Base-by-base conservation (phyloP, 352 stramenopile species). In the Globisporangium abappressorium region DNA sequence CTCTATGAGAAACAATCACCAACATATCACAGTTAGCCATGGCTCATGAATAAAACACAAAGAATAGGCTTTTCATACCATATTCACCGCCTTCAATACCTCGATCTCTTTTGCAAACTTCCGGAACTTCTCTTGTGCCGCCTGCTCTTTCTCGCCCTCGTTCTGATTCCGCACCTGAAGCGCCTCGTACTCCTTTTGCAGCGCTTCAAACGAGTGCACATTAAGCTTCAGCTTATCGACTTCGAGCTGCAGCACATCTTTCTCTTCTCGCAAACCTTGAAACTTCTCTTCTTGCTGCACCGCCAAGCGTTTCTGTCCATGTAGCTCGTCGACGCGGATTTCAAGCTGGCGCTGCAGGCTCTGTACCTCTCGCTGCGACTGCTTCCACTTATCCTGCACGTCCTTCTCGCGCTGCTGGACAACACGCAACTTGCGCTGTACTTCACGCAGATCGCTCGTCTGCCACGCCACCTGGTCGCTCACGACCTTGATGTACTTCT, bases 401-500 rank as follows among this genome's bases (percentile, higher is more conserved):
- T 75, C 68, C 33, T 71, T 65, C 51, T 91, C 80, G 33, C 73
- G 69, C 22, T 73, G 74, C 62, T 86, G 66, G 7, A 81, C 62
- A 5, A 70, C 38, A 3, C 68, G 69, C 28, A 90, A 70, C 56
- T 86, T 85, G 43, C 80, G 68, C 62, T 91, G 72, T 8, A 71
- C 59, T 43, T 89, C 81, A n/a, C 82, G 76, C 34, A 91, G 47
- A 51, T 89, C 78, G 34, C 75, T 88, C 24, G 83, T 83, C 53
- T 91, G 82, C 82, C 80, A 91, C 51, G 84, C 85, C 41, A 89
- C 76, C 64, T 92, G 83, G 53, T 90, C 82, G 57, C 73, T 86
- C 72, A 92, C 76, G 11, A 80, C 72, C 51, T 87, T 81, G 63
- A 94, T 76, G 67, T 90, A 92, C n/a, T 85, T 76, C 65, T 94